A percentile compares a stretch with the other conserved stretches of the same genome.
Conservation (phyloP, 1,284 basidiomycete genomes). For the Naganishia sp. region DNA sequence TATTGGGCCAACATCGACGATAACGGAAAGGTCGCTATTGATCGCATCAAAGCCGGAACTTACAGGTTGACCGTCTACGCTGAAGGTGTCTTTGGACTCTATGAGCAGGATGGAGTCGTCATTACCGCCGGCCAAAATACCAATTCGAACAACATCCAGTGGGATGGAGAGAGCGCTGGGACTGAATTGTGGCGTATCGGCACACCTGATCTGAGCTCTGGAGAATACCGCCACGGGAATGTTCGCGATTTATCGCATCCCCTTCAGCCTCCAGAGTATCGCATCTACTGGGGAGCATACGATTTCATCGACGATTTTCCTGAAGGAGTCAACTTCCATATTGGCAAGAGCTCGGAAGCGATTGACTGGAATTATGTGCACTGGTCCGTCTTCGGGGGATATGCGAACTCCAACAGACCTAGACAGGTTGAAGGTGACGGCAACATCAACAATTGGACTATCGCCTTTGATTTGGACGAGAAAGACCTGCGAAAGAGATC, state of each 20-base stretch:
- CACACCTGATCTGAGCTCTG: slow-evolving; percentile 39
- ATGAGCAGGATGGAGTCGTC: slow-evolving; percentile 39
- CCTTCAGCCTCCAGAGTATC: slow-evolving; percentile 38
- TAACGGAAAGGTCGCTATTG: slow-evolving; percentile 38
- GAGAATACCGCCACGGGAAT: slow-evolving; percentile 42
- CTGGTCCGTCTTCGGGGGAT: slow-evolving; percentile 39
- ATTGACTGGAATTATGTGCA: slow-evolving; percentile 43
- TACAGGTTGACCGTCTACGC: slow-evolving; percentile 47
- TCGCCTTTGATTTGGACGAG: slow-evolving; percentile 36
- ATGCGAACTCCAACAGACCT: slow-evolving; percentile 9
- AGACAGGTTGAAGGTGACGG: slow-evolving; percentile 16
- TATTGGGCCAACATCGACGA: slow-evolving; percentile 43
- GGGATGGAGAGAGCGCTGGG: slow-evolving; percentile 40
- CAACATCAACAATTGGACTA: slow-evolving; percentile 43
- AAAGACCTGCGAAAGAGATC: slow-evolving; percentile 24
- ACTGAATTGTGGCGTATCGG: slow-evolving; percentile 45
- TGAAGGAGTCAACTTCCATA: slow-evolving; percentile 39
- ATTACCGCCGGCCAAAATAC: slow-evolving; percentile 36
- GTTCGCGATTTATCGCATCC: slow-evolving; percentile 36
- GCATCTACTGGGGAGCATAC: slow-evolving; percentile 42
- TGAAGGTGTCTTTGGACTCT: slow-evolving; percentile 45
- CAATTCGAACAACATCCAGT: slow-evolving; percentile 31
- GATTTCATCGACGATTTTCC: slow-evolving; percentile 45
- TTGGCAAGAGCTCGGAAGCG: slow-evolving; percentile 37
- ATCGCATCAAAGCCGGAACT: slow-evolving; percentile 42